Evolutionary conservation across 2,329 filamentous ascomycete genomes (phyloP).

Genomic region (Pestalotiopsis sp.): DNA sequence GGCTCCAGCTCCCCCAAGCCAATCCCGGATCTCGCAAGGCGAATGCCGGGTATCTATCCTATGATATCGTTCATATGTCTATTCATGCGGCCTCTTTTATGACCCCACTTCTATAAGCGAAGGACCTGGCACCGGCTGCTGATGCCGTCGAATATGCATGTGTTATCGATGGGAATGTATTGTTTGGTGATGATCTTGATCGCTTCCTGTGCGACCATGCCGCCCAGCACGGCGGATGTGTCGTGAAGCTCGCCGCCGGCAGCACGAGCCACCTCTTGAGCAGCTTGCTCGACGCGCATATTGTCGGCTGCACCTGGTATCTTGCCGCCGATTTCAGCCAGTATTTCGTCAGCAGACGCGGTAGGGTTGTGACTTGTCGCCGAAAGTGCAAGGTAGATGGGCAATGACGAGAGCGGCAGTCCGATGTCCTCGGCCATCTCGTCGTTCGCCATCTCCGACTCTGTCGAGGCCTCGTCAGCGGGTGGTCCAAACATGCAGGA

Average conservation of each 20-base stretch:
- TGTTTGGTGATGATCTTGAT: slow-evolving; percentile 85
- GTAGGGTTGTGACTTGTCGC: slow-evolving; percentile 50
- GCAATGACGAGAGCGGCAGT: slow-evolving; percentile 62
- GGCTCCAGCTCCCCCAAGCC: slow-evolving; percentile 30
- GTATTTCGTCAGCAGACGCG: slow-evolving; percentile 55
- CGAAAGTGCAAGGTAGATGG: slow-evolving; percentile 69
- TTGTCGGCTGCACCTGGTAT: slow-evolving; percentile 51
- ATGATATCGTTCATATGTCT: slow-evolving; percentile 18
- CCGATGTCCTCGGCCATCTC: slow-evolving; percentile 49
- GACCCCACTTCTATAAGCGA: slow-evolving; percentile 43
- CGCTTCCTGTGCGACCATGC: slow-evolving; percentile 94
- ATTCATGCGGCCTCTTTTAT: slow-evolving; percentile 20
- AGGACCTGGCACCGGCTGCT: slow-evolving; percentile 62
- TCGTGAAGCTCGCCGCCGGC: slow-evolving; percentile 90
- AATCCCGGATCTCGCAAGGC: slow-evolving; percentile 32
- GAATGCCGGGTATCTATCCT: slow-evolving; percentile 29
- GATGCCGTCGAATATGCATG: slow-evolving; percentile 72
- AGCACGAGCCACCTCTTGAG: slow-evolving; percentile 73
- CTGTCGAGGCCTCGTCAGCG: slow-evolving; percentile 37
- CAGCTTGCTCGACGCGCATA: slow-evolving; percentile 54
- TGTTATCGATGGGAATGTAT: slow-evolving; percentile 73
- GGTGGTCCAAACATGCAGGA: slow-evolving; percentile 21
- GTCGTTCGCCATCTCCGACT: slow-evolving; percentile 57
- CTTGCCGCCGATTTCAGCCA: slow-evolving; percentile 44
- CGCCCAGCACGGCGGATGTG: slow-evolving; percentile 82